These are phyloP conservation scores for Neospermospora avenae DNA, from an alignment of 2,329 filamentous ascomycete species.

Conservation along the genomic window DNA sequence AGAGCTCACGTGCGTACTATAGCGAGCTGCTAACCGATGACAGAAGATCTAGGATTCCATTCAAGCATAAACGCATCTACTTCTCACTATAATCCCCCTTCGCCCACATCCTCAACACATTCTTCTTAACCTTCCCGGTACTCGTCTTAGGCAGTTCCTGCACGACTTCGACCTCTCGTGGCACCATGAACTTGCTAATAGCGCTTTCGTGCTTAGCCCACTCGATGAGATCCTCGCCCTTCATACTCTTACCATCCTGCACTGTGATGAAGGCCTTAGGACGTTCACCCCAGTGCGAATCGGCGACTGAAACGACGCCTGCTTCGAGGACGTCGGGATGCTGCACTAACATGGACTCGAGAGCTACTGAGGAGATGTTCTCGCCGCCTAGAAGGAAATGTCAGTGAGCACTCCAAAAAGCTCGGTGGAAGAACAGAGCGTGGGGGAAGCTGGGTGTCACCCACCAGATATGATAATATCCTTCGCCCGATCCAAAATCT, in stretches of 20 bases:
- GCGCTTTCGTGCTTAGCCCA: constrained; percentile 81
- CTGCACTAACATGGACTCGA: constrained; percentile 84
- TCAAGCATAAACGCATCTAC: constrained; percentile 5
- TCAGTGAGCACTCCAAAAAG: background rate
- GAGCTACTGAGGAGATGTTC: constrained; percentile 91
- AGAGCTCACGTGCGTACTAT: no score
- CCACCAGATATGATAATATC: constrained; percentile 95
- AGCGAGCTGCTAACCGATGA: background rate
- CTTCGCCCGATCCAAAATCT: constrained; percentile 92
- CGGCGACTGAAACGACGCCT: constrained; percentile 81
- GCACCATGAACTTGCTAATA: constrained; percentile 90
- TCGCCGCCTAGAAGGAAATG: constrained; percentile 65
- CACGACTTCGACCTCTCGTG: constrained; percentile 72
- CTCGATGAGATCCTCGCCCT: constrained; percentile 68
- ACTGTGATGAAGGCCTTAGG: constrained; percentile 91
- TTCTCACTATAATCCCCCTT: constrained; percentile 30
- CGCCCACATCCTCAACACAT: constrained; percentile 66
- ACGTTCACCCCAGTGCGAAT: constrained; percentile 93
- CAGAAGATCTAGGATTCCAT: background rate
- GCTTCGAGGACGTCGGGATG: constrained; percentile 90
- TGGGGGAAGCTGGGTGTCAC: constrained; percentile 26
- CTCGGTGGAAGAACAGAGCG: background rate
- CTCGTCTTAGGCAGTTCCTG: constrained; percentile 90
- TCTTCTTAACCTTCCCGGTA: constrained; percentile 97
- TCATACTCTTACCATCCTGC: constrained; percentile 60